These are phyloP conservation scores for Suillus americanus DNA, from an alignment of 768 basidiomycete genomes.

Conservation along the genomic window DNA sequence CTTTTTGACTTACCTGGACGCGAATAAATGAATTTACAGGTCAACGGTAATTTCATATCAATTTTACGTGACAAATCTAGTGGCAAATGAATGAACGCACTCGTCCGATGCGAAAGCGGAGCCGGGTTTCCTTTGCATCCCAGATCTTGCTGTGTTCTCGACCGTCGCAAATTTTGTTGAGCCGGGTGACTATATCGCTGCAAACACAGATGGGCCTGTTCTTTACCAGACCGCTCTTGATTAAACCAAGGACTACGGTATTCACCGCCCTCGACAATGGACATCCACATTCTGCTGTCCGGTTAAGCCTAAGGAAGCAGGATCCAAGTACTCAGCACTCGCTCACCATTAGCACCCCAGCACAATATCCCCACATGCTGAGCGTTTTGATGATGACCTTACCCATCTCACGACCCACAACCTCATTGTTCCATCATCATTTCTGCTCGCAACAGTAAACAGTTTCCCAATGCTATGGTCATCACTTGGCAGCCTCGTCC, in stretches of 20 bases:
- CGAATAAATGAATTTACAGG: too few relatives aligned
- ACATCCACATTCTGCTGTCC: not conserved
- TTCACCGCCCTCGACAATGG: not conserved
- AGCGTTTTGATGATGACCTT: not conserved
- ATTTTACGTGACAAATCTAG: too few relatives aligned
- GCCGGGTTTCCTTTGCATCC: not conserved
- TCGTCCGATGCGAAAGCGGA: too few relatives aligned
- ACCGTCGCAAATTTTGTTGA: not conserved
- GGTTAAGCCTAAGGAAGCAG: not conserved
- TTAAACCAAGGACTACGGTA: not conserved
- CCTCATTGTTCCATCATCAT: not conserved
- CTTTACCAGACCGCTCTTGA: not conserved
- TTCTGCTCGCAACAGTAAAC: too few relatives aligned
- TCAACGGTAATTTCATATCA: too few relatives aligned
- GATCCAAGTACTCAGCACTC: not conserved
- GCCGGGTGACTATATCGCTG: not conserved
- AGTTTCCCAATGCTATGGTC: too few relatives aligned
- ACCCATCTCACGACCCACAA: not conserved
- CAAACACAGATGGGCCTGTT: not conserved
- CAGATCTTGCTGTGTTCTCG: not conserved
- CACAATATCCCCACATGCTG: not conserved
- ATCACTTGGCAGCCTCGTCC: not conserved
- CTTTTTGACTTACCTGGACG: too few relatives aligned
- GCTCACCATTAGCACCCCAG: not conserved
- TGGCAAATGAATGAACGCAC: too few relatives aligned